Conservation (phyloP, 345 rosid species). For the Moringa oleifera region DNA sequence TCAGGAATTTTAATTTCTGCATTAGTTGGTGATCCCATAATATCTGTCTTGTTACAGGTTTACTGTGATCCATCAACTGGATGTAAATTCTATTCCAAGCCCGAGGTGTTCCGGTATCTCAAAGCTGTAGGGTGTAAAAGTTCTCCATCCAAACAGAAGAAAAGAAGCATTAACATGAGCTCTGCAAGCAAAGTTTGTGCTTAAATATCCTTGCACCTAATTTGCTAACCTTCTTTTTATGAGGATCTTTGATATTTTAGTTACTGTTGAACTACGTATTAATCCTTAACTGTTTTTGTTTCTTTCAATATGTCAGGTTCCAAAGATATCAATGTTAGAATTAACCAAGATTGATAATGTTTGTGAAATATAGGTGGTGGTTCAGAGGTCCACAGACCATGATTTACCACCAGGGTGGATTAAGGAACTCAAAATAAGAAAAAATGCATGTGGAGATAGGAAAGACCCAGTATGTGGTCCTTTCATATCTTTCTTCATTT, state of each 20-base stretch:
- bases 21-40: background rate
- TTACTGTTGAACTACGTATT: no score
- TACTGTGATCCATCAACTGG: slow-evolving; percentile 32
- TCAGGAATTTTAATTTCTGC: no score
- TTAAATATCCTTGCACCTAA: background rate
- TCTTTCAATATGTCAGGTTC: no score
- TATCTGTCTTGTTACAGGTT: slow-evolving; percentile 22
- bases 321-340: no score
- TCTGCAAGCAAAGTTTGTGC: slow-evolving; percentile 24
- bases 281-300: no score
- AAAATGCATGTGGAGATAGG: slow-evolving; percentile 12
- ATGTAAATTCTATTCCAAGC: slow-evolving; percentile 35
- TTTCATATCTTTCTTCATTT: background rate
- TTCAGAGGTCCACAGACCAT: slow-evolving; percentile 16
- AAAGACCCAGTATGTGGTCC: slow-evolving; percentile 28
- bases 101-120: slow-evolving; percentile 26
- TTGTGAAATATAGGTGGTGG: slow-evolving; percentile 26
- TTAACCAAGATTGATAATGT: no score
- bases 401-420: slow-evolving; percentile 40
- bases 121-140: no score
- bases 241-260: no score
- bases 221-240: no score
- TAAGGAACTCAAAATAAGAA: slow-evolving; percentile 28
- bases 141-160: slow-evolving; percentile 10
- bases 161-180: background rate